Base-by-base conservation (phyloP, 495 filamentous ascomycete species). In the Xylaria flabelliformis region DNA sequence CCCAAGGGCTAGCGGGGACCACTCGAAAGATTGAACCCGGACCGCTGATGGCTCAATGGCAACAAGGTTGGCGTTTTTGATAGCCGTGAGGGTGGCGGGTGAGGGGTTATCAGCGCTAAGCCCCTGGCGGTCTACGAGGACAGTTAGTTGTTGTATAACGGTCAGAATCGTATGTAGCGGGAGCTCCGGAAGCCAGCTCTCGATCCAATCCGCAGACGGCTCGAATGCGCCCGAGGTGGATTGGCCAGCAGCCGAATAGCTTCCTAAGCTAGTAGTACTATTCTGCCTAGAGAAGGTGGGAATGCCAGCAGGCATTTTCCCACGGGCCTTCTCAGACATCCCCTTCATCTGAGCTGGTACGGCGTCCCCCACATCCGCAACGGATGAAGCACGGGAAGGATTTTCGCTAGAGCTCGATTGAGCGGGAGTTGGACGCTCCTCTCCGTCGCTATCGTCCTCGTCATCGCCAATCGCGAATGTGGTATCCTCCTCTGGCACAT, bases 281-380 rank as follows among this genome's bases (percentile, higher is more conserved):
- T 95, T 96, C 77, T 98, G 96, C 9, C 97, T 86, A 3, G 95
- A 97, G 79, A 99, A 98, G 19, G 88, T 88, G 12, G 88, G 86
- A 50, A 93, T 87, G 3, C 93, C 92, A 12, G 92, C 94, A n/a
- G 97, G 97, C 89, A 96, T 93, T 80, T 99, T 99, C 9, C 96
- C 96, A 62, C 96, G 85, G 34, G 96, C 97, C 78, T 98, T 99
- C 80, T 99, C 96, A 12, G 95, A 97, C 94, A 98, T 99, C 61
- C 94, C 95, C 61, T 94, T 89, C n/a, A 97, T 78, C 75, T 98
- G 95, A 44, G 91, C 83, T n/a, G 95, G 93, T 13, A 97, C 88
- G 32, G 92, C 91, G 75, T 96, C 93, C 69, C 97, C 96, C 1
- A 88, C 82, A 0, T 89, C 94, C 19, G 93, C 90, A 19, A 91